phyloP scores from a whole-genome alignment of 148 eudicot species.

The Arbutus unedo region DNA sequence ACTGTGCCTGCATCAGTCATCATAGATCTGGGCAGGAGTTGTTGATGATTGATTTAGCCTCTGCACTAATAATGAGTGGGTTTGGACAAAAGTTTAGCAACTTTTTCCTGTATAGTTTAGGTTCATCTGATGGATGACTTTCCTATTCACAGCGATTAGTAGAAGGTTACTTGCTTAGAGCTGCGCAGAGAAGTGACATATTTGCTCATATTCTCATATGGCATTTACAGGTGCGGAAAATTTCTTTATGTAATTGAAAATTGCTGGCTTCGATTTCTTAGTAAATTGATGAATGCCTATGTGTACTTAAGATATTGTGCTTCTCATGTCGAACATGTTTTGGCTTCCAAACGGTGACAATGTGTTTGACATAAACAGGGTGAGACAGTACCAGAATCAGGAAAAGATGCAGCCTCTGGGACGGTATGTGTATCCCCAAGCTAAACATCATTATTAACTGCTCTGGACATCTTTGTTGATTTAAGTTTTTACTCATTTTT shows the following conservation, averaged over 20 bases:
- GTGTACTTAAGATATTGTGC: not conserved
- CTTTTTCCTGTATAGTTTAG: not conserved
- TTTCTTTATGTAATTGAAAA: slow-evolving; percentile 10
- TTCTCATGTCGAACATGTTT: slow-evolving; percentile 2
- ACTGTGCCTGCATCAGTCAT: not conserved
- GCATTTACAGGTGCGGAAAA: slow-evolving; percentile 74
- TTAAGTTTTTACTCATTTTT: not conserved
- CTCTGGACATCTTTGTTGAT: not conserved
- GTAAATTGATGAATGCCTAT: slow-evolving; percentile 8
- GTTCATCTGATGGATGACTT: slow-evolving; percentile 6
- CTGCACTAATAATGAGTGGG: not conserved
- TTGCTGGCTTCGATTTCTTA: slow-evolving; percentile 7
- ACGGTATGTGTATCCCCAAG: slow-evolving; percentile 46
- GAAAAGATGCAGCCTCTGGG: slow-evolving; percentile 55
- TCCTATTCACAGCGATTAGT: slow-evolving; percentile 66
- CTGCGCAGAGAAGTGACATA: slow-evolving; percentile 90
- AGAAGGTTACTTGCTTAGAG: slow-evolving; percentile 96
- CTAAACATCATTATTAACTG: not conserved
- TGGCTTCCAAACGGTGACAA: slow-evolving; percentile 20
- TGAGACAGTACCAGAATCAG: slow-evolving; percentile 75
- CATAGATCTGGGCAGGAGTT: not conserved
- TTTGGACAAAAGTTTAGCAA: not conserved
- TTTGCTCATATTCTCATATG: slow-evolving; percentile 96
- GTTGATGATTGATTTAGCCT: not conserved
- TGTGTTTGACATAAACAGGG: slow-evolving; percentile 53